These are phyloP conservation scores for Sugiyamaella chiloensis DNA, from an alignment of 805 yeast species.

Conservation along the genomic window DNA sequence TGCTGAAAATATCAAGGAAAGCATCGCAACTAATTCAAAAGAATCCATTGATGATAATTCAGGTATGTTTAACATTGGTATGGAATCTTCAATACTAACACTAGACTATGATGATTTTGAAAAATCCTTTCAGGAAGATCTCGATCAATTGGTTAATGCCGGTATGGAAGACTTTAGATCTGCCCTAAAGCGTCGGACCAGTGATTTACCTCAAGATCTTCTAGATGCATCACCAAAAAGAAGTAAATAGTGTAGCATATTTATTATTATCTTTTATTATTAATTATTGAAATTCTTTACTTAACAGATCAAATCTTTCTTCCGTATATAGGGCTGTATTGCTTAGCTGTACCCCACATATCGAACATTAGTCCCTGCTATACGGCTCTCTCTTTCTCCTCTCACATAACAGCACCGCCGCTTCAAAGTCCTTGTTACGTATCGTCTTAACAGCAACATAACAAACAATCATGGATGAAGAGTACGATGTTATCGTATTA, in stretches of 20 bases:
- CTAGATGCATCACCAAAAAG: neutral
- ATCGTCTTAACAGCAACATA: neutral
- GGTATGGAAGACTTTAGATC: neutral
- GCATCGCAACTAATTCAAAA: no score
- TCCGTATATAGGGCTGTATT: no score
- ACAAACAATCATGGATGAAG: conserved; percentile 69
- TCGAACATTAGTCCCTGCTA: no score
- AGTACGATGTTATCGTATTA: conserved; percentile 93
- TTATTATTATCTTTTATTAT: no score
- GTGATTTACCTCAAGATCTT: conserved; percentile 2
- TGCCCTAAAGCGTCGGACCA: conserved; percentile 1
- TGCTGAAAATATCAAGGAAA: neutral
- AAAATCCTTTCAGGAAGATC: neutral
- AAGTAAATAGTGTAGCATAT: no score
- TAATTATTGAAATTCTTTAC: no score
- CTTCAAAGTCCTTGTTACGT: no score
- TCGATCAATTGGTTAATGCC: neutral
- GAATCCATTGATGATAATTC: neutral
- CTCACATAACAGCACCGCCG: no score
- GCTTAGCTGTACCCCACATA: no score
- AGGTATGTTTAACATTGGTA: neutral
- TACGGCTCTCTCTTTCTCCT: no score
- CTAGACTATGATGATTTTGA: conserved; percentile 1
- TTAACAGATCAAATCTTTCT: no score
- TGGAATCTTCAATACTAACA: neutral